Evolutionary conservation across 495 filamentous ascomycete genomes (phyloP).

Genomic region (Lentithecium fluviatile): DNA sequence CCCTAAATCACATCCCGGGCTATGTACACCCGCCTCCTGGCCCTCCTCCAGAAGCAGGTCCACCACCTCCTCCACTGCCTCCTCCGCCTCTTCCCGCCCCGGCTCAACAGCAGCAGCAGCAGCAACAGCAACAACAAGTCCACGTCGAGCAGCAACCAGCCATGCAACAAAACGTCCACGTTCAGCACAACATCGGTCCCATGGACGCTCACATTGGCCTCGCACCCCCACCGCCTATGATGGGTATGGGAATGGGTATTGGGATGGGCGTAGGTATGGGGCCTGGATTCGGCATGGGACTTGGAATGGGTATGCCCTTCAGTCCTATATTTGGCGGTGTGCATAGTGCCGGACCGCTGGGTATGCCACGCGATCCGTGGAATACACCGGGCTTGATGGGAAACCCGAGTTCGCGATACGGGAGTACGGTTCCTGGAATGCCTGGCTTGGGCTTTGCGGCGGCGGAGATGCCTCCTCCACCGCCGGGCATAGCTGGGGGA

Average conservation of each 20-base stretch:
- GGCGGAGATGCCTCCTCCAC: constrained; percentile 1
- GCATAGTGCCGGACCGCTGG: background rate
- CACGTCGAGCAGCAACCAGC: too few relatives aligned
- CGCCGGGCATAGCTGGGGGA: background rate
- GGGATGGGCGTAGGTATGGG: background rate
- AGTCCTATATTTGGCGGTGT: background rate
- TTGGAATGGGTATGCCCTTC: background rate
- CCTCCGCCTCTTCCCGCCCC: background rate
- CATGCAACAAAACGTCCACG: too few relatives aligned
- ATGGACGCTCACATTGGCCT: too few relatives aligned
- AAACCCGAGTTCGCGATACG: background rate
- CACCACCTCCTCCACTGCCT: background rate
- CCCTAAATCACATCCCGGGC: constrained; percentile 6
- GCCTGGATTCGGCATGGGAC: background rate
- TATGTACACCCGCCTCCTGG: background rate
- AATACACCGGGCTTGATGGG: background rate
- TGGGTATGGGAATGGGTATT: background rate
- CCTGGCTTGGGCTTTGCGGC: background rate
- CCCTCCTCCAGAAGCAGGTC: background rate
- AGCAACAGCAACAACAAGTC: too few relatives aligned
- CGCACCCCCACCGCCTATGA: too few relatives aligned
- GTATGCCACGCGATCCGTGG: background rate
- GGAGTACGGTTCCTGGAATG: background rate
- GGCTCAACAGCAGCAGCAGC: background rate
- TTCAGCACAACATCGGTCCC: too few relatives aligned